Evolutionary conservation across 768 basidiomycete genomes (phyloP).

Genomic region (Boletus sp.): DNA sequence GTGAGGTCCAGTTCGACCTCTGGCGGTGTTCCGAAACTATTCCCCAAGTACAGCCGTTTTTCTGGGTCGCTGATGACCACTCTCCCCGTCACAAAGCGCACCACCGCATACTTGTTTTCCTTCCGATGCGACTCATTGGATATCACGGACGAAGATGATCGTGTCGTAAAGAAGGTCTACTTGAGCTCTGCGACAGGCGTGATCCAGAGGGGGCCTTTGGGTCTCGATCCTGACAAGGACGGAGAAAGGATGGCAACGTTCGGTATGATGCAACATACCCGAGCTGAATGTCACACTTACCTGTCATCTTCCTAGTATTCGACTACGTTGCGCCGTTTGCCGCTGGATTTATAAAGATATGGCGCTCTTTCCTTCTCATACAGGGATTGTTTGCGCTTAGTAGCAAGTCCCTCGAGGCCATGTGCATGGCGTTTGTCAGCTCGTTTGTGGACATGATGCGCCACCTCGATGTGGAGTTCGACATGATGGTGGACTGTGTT

Average conservation of each 20-base stretch:
- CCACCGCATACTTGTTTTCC: conserved; percentile 1
- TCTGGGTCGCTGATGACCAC: neutral
- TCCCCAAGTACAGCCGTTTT: conserved; percentile 5
- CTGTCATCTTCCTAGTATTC: neutral
- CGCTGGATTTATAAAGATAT: neutral
- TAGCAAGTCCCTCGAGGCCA: neutral
- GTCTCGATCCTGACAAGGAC: neutral
- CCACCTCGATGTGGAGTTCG: conserved; percentile 2
- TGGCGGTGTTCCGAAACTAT: conserved; percentile 8
- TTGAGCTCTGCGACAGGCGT: neutral
- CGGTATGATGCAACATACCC: neutral
- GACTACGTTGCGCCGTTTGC: neutral
- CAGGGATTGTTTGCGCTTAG: neutral
- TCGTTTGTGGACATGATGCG: conserved; percentile 7
- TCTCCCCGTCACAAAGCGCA: conserved; percentile 1
- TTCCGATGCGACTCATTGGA: neutral
- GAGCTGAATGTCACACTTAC: neutral
- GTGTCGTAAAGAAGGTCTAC: neutral
- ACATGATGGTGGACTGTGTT: conserved; percentile 8
- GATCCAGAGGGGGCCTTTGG: neutral
- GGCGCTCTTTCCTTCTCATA: neutral
- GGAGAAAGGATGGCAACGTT: neutral
- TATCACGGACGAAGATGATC: neutral
- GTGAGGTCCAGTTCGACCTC: conserved; percentile 17
- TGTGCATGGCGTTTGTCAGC: conserved; percentile 6